Percentiles rank a stretch among this genome's conserved stretches.
phyloP scores from a whole-genome alignment of 1,284 basidiomycete genomes.

The Pseudozyma tsukubaensis region DNA sequence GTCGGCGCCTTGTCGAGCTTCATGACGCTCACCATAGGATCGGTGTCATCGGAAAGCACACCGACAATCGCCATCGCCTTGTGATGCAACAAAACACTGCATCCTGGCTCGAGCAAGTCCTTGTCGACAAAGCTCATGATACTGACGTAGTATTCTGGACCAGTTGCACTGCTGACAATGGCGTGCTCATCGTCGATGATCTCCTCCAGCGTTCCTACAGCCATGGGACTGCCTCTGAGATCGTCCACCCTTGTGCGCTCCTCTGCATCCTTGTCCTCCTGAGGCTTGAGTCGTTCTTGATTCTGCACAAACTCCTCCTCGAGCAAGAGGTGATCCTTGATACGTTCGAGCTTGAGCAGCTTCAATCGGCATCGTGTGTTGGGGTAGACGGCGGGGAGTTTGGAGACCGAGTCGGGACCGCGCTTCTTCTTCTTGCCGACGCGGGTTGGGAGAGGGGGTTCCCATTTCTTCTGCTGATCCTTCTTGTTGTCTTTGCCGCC shows the following conservation, averaged over 20 bases:
- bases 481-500: slow-evolving; percentile 71
- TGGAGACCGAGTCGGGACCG: slow-evolving; percentile 89
- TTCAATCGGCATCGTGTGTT: slow-evolving; percentile 95
- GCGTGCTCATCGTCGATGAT: slow-evolving; percentile 99
- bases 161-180: slow-evolving; percentile 92
- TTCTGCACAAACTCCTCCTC: slow-evolving; percentile 98
- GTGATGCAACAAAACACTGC: slow-evolving; percentile 94
- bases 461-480: slow-evolving; percentile 87
- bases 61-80: slow-evolving; percentile 96
- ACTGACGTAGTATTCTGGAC: slow-evolving; percentile 97
- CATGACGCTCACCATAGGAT: slow-evolving; percentile 98
- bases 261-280: slow-evolving; percentile 95
- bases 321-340: slow-evolving; percentile 96
- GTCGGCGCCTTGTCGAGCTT: slow-evolving; percentile 95
- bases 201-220: slow-evolving; percentile 95
- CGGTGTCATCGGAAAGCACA: slow-evolving; percentile 94
- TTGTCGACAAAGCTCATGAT: slow-evolving; percentile 99
- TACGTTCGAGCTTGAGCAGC: slow-evolving; percentile 93
- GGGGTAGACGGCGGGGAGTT: slow-evolving; percentile 92
- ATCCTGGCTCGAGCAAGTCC: slow-evolving; percentile 95
- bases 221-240: slow-evolving; percentile 94
- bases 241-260: slow-evolving; percentile 95
- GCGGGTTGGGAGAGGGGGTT: slow-evolving; percentile 95
- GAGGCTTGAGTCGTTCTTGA: slow-evolving; percentile 76
- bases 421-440: slow-evolving; percentile 94